Conservation (phyloP, 768 basidiomycete genomes). For the Russula vinacea region DNA sequence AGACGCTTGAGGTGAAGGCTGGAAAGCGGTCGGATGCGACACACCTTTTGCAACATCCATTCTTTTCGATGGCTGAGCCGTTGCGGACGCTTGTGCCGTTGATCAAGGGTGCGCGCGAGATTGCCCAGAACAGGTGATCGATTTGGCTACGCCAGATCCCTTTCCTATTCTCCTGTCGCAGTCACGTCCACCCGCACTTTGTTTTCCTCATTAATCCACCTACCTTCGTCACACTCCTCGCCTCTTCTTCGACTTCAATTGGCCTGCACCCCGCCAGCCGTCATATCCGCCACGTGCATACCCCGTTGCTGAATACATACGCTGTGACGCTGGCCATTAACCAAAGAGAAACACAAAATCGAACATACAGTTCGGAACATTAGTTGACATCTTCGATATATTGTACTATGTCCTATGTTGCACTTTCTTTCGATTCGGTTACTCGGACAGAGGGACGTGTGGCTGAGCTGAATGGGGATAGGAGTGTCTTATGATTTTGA, state of each 20-base stretch:
- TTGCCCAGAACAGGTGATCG: no score
- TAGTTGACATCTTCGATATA: no score
- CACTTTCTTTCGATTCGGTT: no score
- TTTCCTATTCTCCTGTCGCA: no score
- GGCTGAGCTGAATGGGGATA: no score
- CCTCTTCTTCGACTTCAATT: slow-evolving; percentile 11
- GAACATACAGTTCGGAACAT: no score
- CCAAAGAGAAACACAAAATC: no score
- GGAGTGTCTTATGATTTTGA: no score
- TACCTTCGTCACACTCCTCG: background rate
- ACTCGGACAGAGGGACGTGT: no score
- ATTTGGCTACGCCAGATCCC: no score
- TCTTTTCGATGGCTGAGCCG: slow-evolving; percentile 86
- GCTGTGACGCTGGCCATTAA: background rate
- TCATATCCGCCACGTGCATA: background rate
- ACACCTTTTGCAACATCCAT: slow-evolving; percentile 78
- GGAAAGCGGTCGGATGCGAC: slow-evolving; percentile 89
- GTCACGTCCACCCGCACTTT: no score
- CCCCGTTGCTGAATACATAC: slow-evolving; percentile 9
- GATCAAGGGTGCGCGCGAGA: slow-evolving; percentile 88
- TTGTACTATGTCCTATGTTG: no score
- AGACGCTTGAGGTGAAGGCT: slow-evolving; percentile 89
- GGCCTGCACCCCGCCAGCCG: background rate
- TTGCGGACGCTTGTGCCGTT: slow-evolving; percentile 80
- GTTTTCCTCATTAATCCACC: slow-evolving; percentile 8